Conservation (phyloP, 2,329 filamentous ascomycete genomes). For the Septoria linicola region DNA sequence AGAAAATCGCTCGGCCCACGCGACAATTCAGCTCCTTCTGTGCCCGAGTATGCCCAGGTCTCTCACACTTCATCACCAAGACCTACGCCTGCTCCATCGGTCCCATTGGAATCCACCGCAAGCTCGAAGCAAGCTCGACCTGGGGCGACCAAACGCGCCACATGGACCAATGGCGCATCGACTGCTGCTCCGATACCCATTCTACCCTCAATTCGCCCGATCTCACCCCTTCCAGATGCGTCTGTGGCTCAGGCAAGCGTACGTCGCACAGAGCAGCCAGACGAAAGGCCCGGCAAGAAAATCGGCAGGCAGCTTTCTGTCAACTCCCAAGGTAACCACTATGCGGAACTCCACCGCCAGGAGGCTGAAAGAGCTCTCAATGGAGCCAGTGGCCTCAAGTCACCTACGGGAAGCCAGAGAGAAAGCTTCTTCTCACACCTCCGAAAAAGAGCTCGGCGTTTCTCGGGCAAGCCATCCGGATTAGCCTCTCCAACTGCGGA, state of each 20-base stretch:
- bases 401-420: slow-evolving; percentile 76
- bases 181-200: slow-evolving; percentile 90
- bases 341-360: slow-evolving; percentile 82
- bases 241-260: slow-evolving; percentile 85
- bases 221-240: slow-evolving; percentile 92
- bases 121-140: slow-evolving; percentile 55
- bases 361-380: slow-evolving; percentile 89
- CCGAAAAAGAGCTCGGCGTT: slow-evolving; percentile 83
- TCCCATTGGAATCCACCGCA: slow-evolving; percentile 44
- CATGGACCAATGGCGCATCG: slow-evolving; percentile 78
- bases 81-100: slow-evolving; percentile 46
- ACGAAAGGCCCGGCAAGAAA: slow-evolving; percentile 75
- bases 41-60: slow-evolving; percentile 45
- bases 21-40: slow-evolving; percentile 66
- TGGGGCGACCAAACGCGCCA: slow-evolving; percentile 75
- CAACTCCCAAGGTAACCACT: slow-evolving; percentile 88
- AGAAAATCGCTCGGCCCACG: slow-evolving; percentile 87
- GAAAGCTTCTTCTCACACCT: slow-evolving; percentile 99
- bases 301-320: slow-evolving; percentile 92
- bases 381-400: slow-evolving; percentile 71
- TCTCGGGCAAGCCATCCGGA: slow-evolving; percentile 86
- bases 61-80: slow-evolving; percentile 44
- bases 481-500: slow-evolving; percentile 76
- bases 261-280: slow-evolving; percentile 48
- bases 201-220: slow-evolving; percentile 86